Evolutionary conservation across 768 basidiomycete species (phyloP), one percentile per base, ranked within the genome.

Genomic region (Sporobolomyces pararoseus): DNA sequence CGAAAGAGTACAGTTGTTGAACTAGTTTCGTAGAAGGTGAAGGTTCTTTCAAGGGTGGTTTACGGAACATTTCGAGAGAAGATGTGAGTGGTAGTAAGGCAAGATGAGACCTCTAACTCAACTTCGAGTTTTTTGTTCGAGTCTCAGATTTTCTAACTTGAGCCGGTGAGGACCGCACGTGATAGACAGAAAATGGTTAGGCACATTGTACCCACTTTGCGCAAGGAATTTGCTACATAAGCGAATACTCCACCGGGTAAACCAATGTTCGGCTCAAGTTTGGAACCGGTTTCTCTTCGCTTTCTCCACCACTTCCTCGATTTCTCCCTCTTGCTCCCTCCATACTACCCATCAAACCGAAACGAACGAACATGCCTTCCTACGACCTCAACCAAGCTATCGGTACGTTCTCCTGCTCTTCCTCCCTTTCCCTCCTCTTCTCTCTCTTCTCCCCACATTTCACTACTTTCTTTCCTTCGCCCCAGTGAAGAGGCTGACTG

Each of bases 21-120:
- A 74, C 72, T 52, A 74, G 68, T 14, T 52, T 39, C 7, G 72
- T 65, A 4, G 63, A 57, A 0, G 70, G 54, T 0, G 60, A 63
- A 3, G 32, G n/a, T 7, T 63, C 60, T 2, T 21, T 52, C 4
- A 47, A n/a, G n/a, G n/a, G 14, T 0, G 52, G 34, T 25, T 59
- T 60, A 25, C 63, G 55, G 21, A 16, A 59, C 58, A 59, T 59
- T 23, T 47, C 10, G 23, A 23, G 21, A 25, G 14, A 7, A 32
- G 34, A 29, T 16, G 7, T 27, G 46, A 49, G 46, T 21, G 58
- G 10, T 16, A 31, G 44, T 19, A 58, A 42, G 25, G 57, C 5
- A 6, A 16, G 25, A 42, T 12, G 10, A 16, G 42, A n/a, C n/a
- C n/a, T n/a, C n/a, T n/a, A n/a, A n/a, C n/a, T n/a, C n/a, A n/a